Conservation (phyloP, 2,329 filamentous ascomycete genomes). For the Metarhizium humberi region DNA sequence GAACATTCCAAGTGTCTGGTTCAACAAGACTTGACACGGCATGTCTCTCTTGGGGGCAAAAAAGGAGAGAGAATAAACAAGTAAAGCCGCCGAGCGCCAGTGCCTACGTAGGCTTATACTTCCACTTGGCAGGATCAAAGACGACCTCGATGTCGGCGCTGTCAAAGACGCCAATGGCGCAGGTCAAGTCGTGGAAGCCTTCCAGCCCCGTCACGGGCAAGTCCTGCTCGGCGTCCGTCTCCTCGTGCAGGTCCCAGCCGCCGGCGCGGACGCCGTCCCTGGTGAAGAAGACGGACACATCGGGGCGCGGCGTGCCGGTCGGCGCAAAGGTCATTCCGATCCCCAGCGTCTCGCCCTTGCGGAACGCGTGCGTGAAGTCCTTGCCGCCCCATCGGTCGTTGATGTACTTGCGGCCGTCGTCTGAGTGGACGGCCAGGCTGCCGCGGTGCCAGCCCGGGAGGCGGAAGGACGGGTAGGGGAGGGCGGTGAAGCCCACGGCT, state of each 20-base stretch:
- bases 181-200: constrained; percentile 61
- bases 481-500: constrained; percentile 60
- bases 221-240: constrained; percentile 55
- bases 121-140: constrained; percentile 51
- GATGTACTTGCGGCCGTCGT: constrained; percentile 68
- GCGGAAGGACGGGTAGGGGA: constrained; percentile 69
- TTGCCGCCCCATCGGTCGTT: constrained; percentile 68
- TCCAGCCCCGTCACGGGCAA: constrained; percentile 57
- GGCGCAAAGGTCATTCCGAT: constrained; percentile 57
- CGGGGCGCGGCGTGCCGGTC: constrained; percentile 17
- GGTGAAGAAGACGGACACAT: constrained; percentile 53
- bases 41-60: not conserved
- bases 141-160: constrained; percentile 59
- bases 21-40: too few species aligned
- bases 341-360: constrained; percentile 57
- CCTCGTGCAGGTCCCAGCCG: constrained; percentile 67
- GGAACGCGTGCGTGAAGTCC: constrained; percentile 56
- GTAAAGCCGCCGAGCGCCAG: too few species aligned
- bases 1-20: too few species aligned
- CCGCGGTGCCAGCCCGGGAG: constrained; percentile 76
- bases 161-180: constrained; percentile 62
- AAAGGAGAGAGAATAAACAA: not conserved
- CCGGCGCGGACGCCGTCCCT: constrained; percentile 50
- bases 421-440: constrained; percentile 66
- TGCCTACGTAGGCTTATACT: constrained; percentile 27